These are phyloP conservation scores for Rhizophora apiculata DNA, from an alignment of 345 rosid genomes.

Conservation along the genomic window DNA sequence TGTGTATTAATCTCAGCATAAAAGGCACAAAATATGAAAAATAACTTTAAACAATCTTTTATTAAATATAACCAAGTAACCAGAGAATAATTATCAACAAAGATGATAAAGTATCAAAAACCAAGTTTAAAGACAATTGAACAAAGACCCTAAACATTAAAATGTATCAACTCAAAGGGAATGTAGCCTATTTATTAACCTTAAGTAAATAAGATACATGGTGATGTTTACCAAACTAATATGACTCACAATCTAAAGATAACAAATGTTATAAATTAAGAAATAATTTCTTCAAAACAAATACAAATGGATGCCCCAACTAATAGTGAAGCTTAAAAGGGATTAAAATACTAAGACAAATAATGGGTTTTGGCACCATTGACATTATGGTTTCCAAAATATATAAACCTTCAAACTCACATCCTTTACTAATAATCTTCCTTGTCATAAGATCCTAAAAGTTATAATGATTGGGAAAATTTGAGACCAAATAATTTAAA, in stretches of 20 bases:
- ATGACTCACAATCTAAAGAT: slow-evolving; percentile 1
- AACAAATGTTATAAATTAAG: neutral
- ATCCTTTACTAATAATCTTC: neutral
- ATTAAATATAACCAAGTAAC: no score
- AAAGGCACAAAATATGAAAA: no score
- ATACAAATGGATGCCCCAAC: neutral
- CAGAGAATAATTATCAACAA: no score
- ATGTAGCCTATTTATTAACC: neutral
- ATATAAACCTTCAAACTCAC: neutral
- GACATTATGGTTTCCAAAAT: neutral
- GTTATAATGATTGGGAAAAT: no score
- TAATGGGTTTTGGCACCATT: neutral
- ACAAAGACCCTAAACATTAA: no score
- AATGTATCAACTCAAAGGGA: no score
- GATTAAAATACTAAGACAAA: neutral
- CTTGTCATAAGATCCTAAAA: neutral
- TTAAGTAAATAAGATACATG: neutral
- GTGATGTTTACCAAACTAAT: neutral
- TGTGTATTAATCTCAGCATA: no score
- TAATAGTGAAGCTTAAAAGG: neutral
- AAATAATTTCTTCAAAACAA: neutral
- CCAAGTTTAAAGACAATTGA: no score
- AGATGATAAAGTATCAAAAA: no score
- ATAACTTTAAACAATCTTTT: no score
- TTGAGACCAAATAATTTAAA: no score